Base-by-base conservation (phyloP, 345 rosid genomes). In the Rhodamnia argentea region DNA sequence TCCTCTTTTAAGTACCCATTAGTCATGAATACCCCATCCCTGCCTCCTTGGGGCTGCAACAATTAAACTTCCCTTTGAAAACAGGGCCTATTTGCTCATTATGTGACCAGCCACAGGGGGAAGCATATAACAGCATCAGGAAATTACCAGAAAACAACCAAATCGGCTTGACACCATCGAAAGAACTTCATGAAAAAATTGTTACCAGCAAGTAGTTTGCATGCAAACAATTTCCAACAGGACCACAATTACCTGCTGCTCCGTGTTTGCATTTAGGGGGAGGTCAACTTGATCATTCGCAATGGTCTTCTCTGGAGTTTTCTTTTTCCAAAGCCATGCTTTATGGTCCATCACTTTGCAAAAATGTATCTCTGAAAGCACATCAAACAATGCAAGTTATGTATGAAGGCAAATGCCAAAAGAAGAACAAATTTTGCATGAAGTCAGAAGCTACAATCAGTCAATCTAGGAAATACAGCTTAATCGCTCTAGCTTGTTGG, bases 261-360 rank as follows among this genome's bases (percentile, higher is more conserved):
- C 92, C 51, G 90, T 90, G 84, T 88, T 86, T 86, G 83, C 94
- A 53, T 92, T 90, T 15, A 85, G 82, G 15, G 91, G 87, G 37
- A 83, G 85, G 26, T 89, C 87, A 47, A 87, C 87, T 83, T 89
- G 89, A 20, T 90, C 94, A 53, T 91, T 57, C 32, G 92, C 88
- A 83, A 90, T 84, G 76, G 85, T 88, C 90, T 93, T 94, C 90
- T 94, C 98, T 4, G 89, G 64, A 13, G 97, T 90, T 91, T 91
- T 95, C 92, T 95, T 96, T 93, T 92, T 93, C 98, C 98, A 94
- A 83, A 92, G 92, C 99, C 99, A 94, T 42, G 93, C 83, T 87
- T 92, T 96, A 50, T 92, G 92, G 83, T 96, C 98, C 99, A 96
- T 96, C 51, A 32, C 78, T 32, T 37, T 24, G 20, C 78, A 70